Base-by-base conservation (phyloP, 1,284 basidiomycete genomes). In the Malassezia obtusa region DNA sequence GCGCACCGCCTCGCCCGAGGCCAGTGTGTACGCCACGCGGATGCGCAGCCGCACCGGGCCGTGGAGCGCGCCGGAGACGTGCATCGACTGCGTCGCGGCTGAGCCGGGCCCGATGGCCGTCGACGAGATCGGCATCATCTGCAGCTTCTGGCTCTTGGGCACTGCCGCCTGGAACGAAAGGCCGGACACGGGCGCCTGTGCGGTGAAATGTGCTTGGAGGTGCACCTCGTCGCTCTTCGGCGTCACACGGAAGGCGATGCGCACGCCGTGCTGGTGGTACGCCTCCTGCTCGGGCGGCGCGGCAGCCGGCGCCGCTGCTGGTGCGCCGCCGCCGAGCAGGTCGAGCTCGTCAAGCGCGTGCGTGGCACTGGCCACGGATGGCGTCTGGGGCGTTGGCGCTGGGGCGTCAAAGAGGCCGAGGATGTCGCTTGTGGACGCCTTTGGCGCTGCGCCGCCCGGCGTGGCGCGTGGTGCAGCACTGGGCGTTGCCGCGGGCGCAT, bases 121-220 rank as follows among this genome's bases (percentile, higher is more conserved):
- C 74, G 84, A 90, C 8, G 89, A 90, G 84, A 98, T 96, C 5
- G 92, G 88, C 55, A 90, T 81, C 92, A 99, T 98, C 74, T 96
- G 91, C 53, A 99, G 75, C 73, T 95, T 91, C 77, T 96, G 92
- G 0, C 89, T 89, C 81, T 91, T 95, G 3, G 94, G 94, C 9
- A 99, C 94, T 3, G 94, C 94, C 39, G 91, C 94, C 75, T 98
- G 92, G 79, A 99, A 94, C 14, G 24, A 10, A 4, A 56, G 10
- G 81, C 4, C 45, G 41, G 24, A 66, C 45, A 38, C 50, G 14
- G 78, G 78, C 3, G 80, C 81, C 4, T 83, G 83, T 7, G 67
- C 80, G 51, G 86, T 84, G 78, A 99, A 98, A 45, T 84, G 80
- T 7, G 89, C 91, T 49, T 89, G 78, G 59, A 98, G 86, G 76